These are phyloP conservation scores for Celoporthe dispersa DNA, from an alignment of 2,329 filamentous ascomycete species.

Conservation along the genomic window DNA sequence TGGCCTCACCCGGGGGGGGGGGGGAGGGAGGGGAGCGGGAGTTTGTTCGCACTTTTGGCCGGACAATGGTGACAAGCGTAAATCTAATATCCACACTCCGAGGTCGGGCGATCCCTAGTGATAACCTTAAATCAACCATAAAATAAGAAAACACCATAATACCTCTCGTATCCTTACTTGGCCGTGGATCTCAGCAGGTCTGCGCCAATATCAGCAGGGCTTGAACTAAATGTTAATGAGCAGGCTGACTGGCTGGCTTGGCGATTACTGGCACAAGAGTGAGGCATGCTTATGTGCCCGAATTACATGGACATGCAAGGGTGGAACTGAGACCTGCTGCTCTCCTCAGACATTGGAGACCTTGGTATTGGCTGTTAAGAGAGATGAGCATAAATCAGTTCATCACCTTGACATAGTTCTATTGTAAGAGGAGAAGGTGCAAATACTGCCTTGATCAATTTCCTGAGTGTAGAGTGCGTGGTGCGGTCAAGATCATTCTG, in stretches of 20 bases:
- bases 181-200: not conserved
- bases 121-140: slow-evolving; percentile 5
- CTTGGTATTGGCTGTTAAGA: not conserved
- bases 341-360: not conserved
- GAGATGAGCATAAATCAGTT: slow-evolving; percentile 55
- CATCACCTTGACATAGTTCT: slow-evolving; percentile 57
- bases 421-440: slow-evolving; percentile 39
- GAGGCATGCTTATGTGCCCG: not conserved
- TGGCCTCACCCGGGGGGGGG: too few species aligned
- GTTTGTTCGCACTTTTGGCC: not conserved
- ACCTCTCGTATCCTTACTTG: not conserved
- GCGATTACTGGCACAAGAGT: not conserved
- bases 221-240: not conserved
- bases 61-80: not conserved
- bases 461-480: not conserved
- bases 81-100: not conserved
- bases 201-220: not conserved
- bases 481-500: not conserved
- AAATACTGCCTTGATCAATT: slow-evolving; percentile 29
- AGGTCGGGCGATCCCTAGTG: not conserved
- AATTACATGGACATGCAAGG: not conserved
- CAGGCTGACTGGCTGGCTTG: not conserved
- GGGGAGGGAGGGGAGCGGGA: too few species aligned
- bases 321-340: not conserved
- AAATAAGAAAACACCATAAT: not conserved